Conservation (phyloP, 2,329 filamentous ascomycete species). For the Colletotrichum nymphaeae region DNA sequence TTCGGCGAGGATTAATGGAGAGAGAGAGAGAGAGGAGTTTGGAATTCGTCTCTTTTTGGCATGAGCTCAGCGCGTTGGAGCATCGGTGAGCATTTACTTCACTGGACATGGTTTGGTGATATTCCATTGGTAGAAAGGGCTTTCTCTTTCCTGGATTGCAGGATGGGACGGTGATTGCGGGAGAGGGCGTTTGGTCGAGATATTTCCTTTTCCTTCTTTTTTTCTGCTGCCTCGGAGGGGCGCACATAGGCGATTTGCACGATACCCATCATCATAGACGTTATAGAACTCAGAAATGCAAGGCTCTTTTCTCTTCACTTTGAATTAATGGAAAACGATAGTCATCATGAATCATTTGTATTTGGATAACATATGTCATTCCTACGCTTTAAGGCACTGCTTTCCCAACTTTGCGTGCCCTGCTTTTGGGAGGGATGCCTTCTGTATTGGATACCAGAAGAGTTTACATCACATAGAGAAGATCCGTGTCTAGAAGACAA, state of each 20-base stretch:
- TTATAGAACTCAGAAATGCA: not conserved
- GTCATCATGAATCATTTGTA: not conserved
- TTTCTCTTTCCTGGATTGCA: not conserved
- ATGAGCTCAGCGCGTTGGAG: not conserved
- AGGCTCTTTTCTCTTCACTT: not conserved
- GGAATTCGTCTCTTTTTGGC: not conserved
- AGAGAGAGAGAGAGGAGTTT: not conserved
- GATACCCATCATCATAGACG: not conserved
- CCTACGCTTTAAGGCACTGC: not conserved
- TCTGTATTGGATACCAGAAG: not conserved
- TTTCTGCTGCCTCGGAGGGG: not conserved
- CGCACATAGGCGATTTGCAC: not conserved
- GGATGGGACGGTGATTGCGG: not conserved
- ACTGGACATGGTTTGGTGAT: not conserved
- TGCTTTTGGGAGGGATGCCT: not conserved
- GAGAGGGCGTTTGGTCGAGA: not conserved
- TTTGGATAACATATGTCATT: not conserved
- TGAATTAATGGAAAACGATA: not conserved
- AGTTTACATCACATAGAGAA: constrained; percentile 31
- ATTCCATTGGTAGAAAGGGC: not conserved
- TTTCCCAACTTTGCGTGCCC: not conserved
- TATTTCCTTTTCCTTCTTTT: not conserved
- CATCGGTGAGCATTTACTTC: not conserved
- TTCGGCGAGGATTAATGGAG: constrained; percentile 16
- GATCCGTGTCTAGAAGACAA: constrained; percentile 23